A percentile compares a stretch with the other conserved stretches of the same genome.
phyloP scores from a whole-genome alignment of 495 filamentous ascomycete species.

The Aspergillus nanangensis region DNA sequence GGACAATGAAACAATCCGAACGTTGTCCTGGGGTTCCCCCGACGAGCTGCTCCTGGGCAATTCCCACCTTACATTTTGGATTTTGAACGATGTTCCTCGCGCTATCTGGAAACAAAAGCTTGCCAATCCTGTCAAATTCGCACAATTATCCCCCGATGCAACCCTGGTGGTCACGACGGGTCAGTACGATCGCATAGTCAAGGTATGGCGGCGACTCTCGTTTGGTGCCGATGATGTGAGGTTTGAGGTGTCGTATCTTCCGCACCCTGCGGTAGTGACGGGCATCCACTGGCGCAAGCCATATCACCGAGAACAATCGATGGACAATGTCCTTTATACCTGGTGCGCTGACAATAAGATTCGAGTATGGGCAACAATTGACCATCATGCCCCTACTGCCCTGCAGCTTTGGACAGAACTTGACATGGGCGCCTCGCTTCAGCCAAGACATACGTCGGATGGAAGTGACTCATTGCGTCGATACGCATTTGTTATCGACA shows the following conservation, averaged over 20 bases:
- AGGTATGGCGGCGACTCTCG: constrained; percentile 87
- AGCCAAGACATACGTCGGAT: constrained; percentile 44
- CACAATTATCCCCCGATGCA: constrained; percentile 80
- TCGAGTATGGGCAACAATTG: constrained; percentile 77
- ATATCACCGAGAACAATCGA: constrained; percentile 67
- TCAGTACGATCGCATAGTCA: constrained; percentile 75
- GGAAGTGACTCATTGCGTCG: constrained; percentile 35
- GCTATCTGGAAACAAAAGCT: constrained; percentile 71
- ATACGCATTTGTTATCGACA: constrained; percentile 82
- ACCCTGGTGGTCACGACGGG: constrained; percentile 80
- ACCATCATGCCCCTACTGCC: constrained; percentile 65
- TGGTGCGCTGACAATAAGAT: constrained; percentile 80
- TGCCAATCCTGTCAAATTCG: constrained; percentile 69
- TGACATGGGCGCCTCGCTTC: constrained; percentile 71
- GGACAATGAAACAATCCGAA: constrained; percentile 45
- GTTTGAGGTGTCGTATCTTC: constrained; percentile 87
- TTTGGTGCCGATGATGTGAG: constrained; percentile 78
- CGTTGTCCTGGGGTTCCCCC: constrained; percentile 79
- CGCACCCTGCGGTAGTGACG: constrained; percentile 76
- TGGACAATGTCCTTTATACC: constrained; percentile 90
- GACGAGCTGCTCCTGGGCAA: constrained; percentile 81
- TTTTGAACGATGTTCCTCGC: constrained; percentile 40
- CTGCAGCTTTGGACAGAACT: constrained; percentile 80
- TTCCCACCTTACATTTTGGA: constrained; percentile 67
- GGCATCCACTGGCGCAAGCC: constrained; percentile 81